Conservation (phyloP, 2,329 filamentous ascomycete genomes). For the Corniculantispora saksenae region DNA sequence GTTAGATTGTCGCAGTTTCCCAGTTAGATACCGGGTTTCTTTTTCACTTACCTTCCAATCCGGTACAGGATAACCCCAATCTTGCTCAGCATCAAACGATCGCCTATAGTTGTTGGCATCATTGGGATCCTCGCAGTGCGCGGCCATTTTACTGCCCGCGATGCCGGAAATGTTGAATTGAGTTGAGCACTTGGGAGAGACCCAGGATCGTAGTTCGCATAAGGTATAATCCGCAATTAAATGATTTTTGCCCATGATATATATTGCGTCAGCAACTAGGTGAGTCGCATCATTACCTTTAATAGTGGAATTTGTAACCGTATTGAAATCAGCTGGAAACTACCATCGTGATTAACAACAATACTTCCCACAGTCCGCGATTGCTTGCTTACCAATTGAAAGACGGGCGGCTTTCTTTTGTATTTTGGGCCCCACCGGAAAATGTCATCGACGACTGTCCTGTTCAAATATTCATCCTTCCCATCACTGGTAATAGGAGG, state of each 20-base stretch:
- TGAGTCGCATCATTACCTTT: constrained; percentile 26
- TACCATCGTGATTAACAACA: constrained; percentile 23
- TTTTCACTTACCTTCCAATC: constrained; percentile 50
- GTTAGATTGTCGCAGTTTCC: not conserved
- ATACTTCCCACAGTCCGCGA: constrained; percentile 20
- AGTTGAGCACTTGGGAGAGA: constrained; percentile 68
- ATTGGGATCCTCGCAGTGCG: constrained; percentile 59
- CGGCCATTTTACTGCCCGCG: constrained; percentile 58
- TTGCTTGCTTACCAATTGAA: constrained; percentile 42
- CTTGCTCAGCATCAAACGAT: constrained; percentile 35
- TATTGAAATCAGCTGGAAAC: constrained; percentile 65
- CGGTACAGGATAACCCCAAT: constrained; percentile 33
- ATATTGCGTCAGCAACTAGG: constrained; percentile 52
- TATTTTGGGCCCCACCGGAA: constrained; percentile 66
- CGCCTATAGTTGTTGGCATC: constrained; percentile 58
- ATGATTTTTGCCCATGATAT: constrained; percentile 60
- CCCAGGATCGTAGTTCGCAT: constrained; percentile 65
- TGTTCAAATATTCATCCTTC: constrained; percentile 47
- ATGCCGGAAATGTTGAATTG: constrained; percentile 56
- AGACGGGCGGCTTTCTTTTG: constrained; percentile 53
- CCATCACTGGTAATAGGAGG: constrained; percentile 28
- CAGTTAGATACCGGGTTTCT: not conserved
- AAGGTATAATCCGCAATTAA: constrained; percentile 58
- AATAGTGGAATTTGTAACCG: constrained; percentile 57
- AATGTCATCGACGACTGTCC: constrained; percentile 66